Conservation (phyloP, 176 grass and related monocot genomes). For the Triticum dicoccoides region DNA sequence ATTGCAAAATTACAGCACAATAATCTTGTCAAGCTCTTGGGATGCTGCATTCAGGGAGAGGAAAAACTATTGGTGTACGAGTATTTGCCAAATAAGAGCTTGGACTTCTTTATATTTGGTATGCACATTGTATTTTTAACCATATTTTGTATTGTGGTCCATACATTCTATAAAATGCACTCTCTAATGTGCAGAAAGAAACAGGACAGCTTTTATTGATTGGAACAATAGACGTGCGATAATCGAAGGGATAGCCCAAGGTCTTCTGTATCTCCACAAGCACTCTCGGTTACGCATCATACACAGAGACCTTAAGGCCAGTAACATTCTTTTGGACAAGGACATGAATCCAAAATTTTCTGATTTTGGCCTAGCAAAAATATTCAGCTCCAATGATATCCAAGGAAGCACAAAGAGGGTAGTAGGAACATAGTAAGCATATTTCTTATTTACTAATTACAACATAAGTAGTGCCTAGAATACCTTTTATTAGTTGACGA, state of each 20-base stretch:
- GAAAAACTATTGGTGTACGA: constrained; percentile 29
- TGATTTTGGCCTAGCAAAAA: constrained; percentile 36
- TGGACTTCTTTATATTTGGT: constrained; percentile 34
- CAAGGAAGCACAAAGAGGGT: constrained; percentile 36
- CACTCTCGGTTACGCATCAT: constrained; percentile 10
- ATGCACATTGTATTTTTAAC: not conserved
- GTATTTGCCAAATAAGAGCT: constrained; percentile 26
- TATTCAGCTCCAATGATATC: constrained; percentile 23
- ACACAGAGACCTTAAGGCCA: constrained; percentile 1
- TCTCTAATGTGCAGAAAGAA: not conserved
- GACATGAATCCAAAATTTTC: constrained; percentile 44
- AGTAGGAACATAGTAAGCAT: constrained; percentile 32
- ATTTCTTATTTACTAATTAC: not conserved
- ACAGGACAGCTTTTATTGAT: not conserved
- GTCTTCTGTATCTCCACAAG: constrained; percentile 38
- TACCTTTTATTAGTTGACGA: not conserved
- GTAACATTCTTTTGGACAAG: constrained; percentile 35
- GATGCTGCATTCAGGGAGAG: constrained; percentile 19
- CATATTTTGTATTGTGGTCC: not conserved
- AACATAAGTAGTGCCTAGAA: not conserved
- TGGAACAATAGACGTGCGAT: constrained; percentile 4
- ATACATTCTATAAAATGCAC: not conserved
- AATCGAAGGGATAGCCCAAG: constrained; percentile 34
- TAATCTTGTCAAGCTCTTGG: constrained; percentile 15
- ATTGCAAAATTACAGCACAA: constrained; percentile 25